Conservation (phyloP, 345 rosid species). For the Eucalyptus guilfoylei region DNA sequence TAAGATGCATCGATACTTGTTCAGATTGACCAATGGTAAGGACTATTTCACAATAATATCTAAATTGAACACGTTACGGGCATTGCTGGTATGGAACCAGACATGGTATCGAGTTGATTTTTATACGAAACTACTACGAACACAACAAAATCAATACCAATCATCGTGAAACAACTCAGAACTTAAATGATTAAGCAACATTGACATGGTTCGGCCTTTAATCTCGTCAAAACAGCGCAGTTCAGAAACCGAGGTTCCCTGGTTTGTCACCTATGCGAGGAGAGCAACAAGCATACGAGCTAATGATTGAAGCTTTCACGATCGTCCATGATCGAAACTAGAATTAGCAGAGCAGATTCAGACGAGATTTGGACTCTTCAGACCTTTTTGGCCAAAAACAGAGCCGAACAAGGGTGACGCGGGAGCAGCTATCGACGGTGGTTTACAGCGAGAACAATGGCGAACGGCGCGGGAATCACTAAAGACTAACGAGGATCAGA, state of each 20-base stretch:
- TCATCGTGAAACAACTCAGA: not conserved
- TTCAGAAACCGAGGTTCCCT: not conserved
- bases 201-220: not conserved
- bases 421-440: not conserved
- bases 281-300: not conserved
- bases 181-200: not conserved
- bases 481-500: not conserved
- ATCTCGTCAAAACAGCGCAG: not conserved
- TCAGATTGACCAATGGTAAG: not conserved
- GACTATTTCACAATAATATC: not conserved
- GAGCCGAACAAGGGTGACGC: not conserved
- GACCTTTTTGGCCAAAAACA: not conserved
- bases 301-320: too few species aligned
- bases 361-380: not conserved
- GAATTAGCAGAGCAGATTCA: not conserved
- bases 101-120: not conserved
- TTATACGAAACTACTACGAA: not conserved
- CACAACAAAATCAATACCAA: not conserved
- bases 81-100: not conserved
- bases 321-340: too few species aligned
- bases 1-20: not conserved
- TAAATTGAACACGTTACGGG: not conserved
- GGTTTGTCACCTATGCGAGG: not conserved
- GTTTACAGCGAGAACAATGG: not conserved
- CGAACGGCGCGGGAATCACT: rapidly evolving